These are phyloP conservation scores for Microbotryum lychnidis-dioicae DNA, from an alignment of 1,284 basidiomycete species.

Conservation along the genomic window DNA sequence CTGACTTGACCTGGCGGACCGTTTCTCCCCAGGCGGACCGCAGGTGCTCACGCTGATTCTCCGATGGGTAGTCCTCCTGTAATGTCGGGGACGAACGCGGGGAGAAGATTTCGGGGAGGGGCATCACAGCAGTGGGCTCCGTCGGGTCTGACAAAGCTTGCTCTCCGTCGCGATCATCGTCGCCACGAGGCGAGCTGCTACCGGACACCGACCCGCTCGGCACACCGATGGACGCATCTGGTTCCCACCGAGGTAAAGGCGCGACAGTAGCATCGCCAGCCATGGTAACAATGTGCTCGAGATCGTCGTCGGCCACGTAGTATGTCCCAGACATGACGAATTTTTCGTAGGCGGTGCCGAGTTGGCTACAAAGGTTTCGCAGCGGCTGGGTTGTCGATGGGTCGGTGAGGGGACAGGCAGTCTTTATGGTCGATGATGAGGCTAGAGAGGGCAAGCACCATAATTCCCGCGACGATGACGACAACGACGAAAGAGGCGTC, in stretches of 20 bases:
- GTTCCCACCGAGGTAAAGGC: neutral
- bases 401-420: too few relatives aligned
- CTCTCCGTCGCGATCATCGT: neutral
- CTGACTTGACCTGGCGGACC: neutral
- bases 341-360: slow-evolving; percentile 25
- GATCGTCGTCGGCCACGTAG: slow-evolving; percentile 7
- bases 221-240: neutral
- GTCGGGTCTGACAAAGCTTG: neutral
- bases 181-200: slow-evolving; percentile 9
- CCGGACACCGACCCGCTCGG: too few relatives aligned
- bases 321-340: neutral
- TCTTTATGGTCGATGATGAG: neutral
- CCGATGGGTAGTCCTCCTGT: neutral
- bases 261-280: slow-evolving; percentile 4
- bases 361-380: slow-evolving; percentile 4
- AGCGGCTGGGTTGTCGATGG: neutral
- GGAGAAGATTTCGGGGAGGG: neutral
- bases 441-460: neutral
- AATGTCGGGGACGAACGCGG: neutral
- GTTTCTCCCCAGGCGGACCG: neutral
- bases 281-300: slow-evolving; percentile 6
- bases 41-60: slow-evolving; percentile 7
- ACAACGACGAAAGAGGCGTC: neutral
- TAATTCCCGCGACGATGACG: neutral
- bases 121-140: too few relatives aligned